Percentiles rank a stretch among this genome's conserved stretches.
phyloP scores from a whole-genome alignment of 225 moss, liverwort and hornwort species.

The Marchantia polymorpha region DNA sequence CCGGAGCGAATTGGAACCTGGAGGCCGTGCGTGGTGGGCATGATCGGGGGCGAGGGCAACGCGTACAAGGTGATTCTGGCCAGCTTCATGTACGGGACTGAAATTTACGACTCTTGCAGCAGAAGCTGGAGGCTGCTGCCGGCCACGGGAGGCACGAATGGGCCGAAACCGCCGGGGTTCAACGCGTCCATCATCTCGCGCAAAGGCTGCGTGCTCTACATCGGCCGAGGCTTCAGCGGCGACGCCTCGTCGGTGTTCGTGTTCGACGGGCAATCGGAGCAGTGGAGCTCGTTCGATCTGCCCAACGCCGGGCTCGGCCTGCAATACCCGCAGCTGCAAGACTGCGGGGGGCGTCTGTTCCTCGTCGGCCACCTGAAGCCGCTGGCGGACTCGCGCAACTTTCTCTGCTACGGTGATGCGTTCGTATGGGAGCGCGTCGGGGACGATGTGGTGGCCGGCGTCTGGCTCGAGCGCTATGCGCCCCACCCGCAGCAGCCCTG shows the following conservation, averaged over 20 bases:
- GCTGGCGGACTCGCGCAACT: not conserved
- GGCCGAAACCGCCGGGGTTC: conserved; percentile 6
- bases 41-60: conserved; percentile 19
- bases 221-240: conserved; percentile 4
- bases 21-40: conserved; percentile 22
- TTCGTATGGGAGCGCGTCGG: conserved; percentile 24
- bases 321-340: conserved; percentile 20
- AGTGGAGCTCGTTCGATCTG: conserved; percentile 21
- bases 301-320: not conserved
- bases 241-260: conserved; percentile 21
- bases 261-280: conserved; percentile 13
- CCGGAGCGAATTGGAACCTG: conserved; percentile 22
- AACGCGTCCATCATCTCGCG: conserved; percentile 15
- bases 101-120: conserved; percentile 20
- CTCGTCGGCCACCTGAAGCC: conserved; percentile 18
- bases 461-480: conserved; percentile 11
- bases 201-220: conserved; percentile 18
- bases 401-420: conserved; percentile 16
- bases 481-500: not conserved
- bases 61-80: conserved; percentile 20
- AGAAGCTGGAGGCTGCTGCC: conserved; percentile 19
- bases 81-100: conserved; percentile 20
- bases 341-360: conserved; percentile 23
- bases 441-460: not conserved
- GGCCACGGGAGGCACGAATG: not conserved